Base-by-base conservation (phyloP, 1,284 basidiomycete genomes). In the Pseudozyma tsukubaensis region DNA sequence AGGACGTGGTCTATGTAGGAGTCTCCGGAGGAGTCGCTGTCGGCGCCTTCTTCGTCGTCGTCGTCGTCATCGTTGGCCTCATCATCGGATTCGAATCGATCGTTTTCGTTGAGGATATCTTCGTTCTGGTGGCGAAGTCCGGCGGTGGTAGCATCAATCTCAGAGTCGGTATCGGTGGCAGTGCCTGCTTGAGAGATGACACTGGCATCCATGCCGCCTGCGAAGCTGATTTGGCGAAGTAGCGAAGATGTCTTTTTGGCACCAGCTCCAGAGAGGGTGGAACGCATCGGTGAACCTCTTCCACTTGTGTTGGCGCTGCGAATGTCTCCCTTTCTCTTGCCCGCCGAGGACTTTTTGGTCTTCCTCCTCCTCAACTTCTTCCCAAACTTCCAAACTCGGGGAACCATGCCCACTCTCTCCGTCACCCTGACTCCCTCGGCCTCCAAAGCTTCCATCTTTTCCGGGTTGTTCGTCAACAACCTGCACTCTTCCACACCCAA, bases 391-490 rank as follows among this genome's bases (percentile, higher is more conserved):
- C 97, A 99, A 76, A 92, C 92, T 59, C 94, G 88, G 9, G 96
- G 96, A 4, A 97, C 90, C 96, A 99, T 99, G 39, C 92, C 88
- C 13, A 98, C 93, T 11, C 94, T 89, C 85, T 98, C 94, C 6
- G 88, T 87, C 35, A 99, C 90, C 29, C 85, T 87, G 59, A 99
- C 88, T 0, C 94, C 93, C 85, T 97, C 95, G 73, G 88, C 88
- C 84, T 92, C 89, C 71, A 99, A 86, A 49, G 94, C 94, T 76
- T 90, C 88, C 60, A 99, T 92, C 86, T 99, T 99, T 85, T 96
- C 95, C 14, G 97, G 96, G 85, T 99, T 99, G 86, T 99, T 99
- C 57, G 97, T 99, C 85, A 99, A 87, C 70, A 99, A 86, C 56
- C 93, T 88, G 52, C 80, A 82, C 13, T 87, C 87, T 4, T 90